A percentile compares a stretch with the other conserved stretches of the same genome.
phyloP scores from a whole-genome alignment of 768 basidiomycete genomes.

The Boletus pseudopeckii region DNA sequence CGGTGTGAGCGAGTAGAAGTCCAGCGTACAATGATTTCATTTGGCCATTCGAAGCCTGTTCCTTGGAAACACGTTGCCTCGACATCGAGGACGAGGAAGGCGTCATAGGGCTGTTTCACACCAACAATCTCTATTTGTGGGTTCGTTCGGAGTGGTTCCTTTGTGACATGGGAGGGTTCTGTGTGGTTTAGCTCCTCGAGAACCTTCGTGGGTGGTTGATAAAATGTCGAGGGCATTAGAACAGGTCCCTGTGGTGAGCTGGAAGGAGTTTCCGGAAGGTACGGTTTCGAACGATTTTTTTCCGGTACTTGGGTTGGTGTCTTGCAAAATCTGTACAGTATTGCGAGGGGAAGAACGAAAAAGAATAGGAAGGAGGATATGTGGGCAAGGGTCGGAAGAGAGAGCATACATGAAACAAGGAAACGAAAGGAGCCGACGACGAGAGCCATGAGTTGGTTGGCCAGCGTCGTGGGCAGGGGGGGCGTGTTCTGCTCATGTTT shows the following conservation, averaged over 20 bases:
- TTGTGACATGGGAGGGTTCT: neutral
- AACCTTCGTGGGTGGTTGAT: slow-evolving; percentile 6
- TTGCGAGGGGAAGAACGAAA: slow-evolving; percentile 2
- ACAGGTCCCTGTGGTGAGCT: neutral
- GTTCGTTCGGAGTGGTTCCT: neutral
- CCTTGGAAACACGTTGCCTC: slow-evolving; percentile 79
- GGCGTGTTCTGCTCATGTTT: slow-evolving; percentile 31
- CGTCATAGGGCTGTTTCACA: slow-evolving; percentile 57
- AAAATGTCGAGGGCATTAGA: slow-evolving; percentile 20
- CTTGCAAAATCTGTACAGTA: slow-evolving; percentile 1
- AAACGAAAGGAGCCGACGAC: neutral
- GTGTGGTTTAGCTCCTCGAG: slow-evolving; percentile 3
- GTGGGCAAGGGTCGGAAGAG: slow-evolving; percentile 11
- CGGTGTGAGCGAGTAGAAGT: slow-evolving; percentile 15
- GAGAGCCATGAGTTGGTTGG: slow-evolving; percentile 6
- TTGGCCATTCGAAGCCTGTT: slow-evolving; percentile 75
- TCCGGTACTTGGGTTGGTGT: neutral
- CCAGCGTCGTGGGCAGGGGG: slow-evolving; percentile 6
- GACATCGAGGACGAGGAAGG: slow-evolving; percentile 85
- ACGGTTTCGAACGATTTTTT: neutral
- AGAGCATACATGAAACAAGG: slow-evolving; percentile 8
- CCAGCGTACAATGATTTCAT: slow-evolving; percentile 85
- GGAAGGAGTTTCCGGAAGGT: neutral
- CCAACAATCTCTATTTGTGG: slow-evolving; percentile 11
- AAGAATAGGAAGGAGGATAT: neutral